Conservation (phyloP, 306 rosid species). For the Cucumis melo region DNA sequence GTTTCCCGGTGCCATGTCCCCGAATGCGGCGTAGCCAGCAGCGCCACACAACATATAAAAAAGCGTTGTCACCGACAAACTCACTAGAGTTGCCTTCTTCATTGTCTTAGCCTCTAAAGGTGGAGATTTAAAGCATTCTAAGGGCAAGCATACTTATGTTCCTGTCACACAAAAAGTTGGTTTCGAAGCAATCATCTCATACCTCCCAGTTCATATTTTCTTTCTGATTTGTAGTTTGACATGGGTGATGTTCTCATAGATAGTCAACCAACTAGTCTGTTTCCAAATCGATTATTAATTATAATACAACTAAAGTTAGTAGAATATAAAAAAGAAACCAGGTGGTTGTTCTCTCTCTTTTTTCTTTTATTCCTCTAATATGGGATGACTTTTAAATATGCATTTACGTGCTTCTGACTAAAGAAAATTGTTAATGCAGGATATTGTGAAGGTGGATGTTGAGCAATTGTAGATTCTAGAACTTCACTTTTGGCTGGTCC, state of each 20-base stretch:
- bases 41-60: too few relatives aligned
- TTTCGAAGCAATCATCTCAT: not conserved
- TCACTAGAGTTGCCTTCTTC: too few relatives aligned
- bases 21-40: too few relatives aligned
- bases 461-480: constrained; percentile 94
- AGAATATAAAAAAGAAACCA: not conserved
- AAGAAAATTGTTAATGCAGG: constrained; percentile 32
- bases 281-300: not conserved
- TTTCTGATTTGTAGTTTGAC: constrained; percentile 36
- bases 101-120: too few relatives aligned
- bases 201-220: not conserved
- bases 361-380: not conserved
- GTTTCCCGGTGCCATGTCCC: too few relatives aligned
- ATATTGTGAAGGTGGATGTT: constrained; percentile 50
- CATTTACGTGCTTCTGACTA: not conserved
- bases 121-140: constrained; percentile 73
- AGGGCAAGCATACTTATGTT: constrained; percentile 73
- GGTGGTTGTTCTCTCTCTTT: not conserved
- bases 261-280: constrained; percentile 65
- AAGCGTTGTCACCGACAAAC: too few relatives aligned
- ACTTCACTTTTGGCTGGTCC: constrained; percentile 96
- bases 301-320: not conserved
- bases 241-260: constrained; percentile 86
- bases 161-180: constrained; percentile 71
- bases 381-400: not conserved